A percentile compares a stretch with the other conserved stretches of the same genome.
These are phyloP conservation scores for Cunninghamia lanceolata DNA, from an alignment of 75 land plant genomes.

Conservation along the genomic window DNA sequence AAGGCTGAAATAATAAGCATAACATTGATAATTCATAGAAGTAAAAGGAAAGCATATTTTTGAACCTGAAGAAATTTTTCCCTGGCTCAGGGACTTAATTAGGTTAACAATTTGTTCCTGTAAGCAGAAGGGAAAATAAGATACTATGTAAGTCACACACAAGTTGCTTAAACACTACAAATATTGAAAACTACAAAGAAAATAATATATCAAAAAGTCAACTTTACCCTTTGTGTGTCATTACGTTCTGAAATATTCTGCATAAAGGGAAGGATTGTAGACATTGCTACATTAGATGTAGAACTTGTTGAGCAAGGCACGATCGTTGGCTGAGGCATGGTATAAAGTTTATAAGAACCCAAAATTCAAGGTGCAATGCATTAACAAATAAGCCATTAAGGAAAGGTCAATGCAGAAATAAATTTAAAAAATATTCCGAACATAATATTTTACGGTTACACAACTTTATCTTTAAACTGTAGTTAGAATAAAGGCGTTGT, in stretches of 20 bases:
- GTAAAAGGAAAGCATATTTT: not conserved
- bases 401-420: not conserved
- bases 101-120: constrained; percentile 5
- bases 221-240: constrained; percentile 10
- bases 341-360: constrained; percentile 2
- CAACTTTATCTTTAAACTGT: not conserved
- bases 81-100: constrained; percentile 5
- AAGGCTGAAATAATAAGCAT: not conserved
- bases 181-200: not conserved
- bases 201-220: not conserved
- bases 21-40: not conserved
- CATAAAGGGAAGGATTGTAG: not conserved
- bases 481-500: not conserved
- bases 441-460: not conserved
- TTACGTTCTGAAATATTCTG: not conserved
- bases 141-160: not conserved
- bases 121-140: not conserved
- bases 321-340: not conserved
- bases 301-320: constrained; percentile 4
- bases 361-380: not conserved
- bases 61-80: not conserved
- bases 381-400: not conserved
- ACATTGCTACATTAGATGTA: not conserved
- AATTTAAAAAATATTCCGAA: not conserved
- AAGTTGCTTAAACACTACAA: not conserved